Evolutionary conservation across 306 rosid genomes (phyloP).

Genomic region (Lotus japonicus): DNA sequence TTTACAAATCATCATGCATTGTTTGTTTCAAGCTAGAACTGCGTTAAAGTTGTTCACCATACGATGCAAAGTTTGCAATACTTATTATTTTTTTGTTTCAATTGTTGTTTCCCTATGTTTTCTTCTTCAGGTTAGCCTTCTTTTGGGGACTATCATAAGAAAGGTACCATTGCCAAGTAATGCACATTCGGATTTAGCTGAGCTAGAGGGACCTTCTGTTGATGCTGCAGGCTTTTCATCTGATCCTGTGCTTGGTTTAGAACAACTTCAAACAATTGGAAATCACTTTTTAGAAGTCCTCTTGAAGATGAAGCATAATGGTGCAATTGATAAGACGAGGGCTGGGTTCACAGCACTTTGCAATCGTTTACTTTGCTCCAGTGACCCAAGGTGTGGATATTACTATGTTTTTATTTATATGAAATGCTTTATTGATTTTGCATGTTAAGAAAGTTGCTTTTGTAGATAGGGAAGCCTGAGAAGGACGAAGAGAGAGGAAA

Average conservation of each 20-base stretch:
- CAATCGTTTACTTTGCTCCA: slow-evolving; percentile 91
- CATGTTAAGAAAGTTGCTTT: background rate
- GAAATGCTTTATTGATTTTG: background rate
- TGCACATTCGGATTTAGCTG: slow-evolving; percentile 37
- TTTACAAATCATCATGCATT: background rate
- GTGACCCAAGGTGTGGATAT: slow-evolving; percentile 56
- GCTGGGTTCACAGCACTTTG: slow-evolving; percentile 99
- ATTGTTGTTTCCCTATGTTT: slow-evolving; percentile 9
- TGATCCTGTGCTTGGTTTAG: slow-evolving; percentile 64
- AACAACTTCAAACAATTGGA: slow-evolving; percentile 84
- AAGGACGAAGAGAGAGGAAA: background rate
- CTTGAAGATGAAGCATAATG: slow-evolving; percentile 96
- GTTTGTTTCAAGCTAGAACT: background rate
- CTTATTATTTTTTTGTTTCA: background rate
- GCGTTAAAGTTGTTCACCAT: background rate
- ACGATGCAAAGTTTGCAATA: background rate
- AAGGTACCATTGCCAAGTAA: slow-evolving; percentile 74
- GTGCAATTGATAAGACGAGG: slow-evolving; percentile 98
- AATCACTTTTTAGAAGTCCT: slow-evolving; percentile 96
- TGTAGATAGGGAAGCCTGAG: background rate
- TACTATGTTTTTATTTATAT: background rate
- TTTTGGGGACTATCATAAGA: slow-evolving; percentile 84
- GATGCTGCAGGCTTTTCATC: slow-evolving; percentile 29
- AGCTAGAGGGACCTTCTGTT: slow-evolving; percentile 31
- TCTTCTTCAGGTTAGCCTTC: slow-evolving; percentile 84